These are phyloP conservation scores for Neonectria ditissima DNA, from an alignment of 2,329 filamentous ascomycete genomes.

Conservation along the genomic window DNA sequence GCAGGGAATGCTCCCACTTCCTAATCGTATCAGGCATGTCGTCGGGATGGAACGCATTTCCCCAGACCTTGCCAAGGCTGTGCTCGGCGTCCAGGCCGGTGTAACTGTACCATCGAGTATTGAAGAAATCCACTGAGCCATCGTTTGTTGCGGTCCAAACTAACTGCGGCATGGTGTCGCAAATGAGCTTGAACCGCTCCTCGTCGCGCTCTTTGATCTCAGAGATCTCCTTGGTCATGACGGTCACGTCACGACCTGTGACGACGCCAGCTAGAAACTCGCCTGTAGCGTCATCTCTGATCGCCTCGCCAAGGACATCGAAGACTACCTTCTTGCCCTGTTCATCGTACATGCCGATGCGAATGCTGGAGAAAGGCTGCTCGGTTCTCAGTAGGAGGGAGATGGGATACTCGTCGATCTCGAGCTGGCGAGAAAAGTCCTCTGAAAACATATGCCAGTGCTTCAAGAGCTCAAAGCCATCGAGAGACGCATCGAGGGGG, in stretches of 20 bases:
- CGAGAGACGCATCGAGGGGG: conserved; percentile 54
- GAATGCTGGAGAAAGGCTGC: conserved; percentile 67
- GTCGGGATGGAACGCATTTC: conserved; percentile 75
- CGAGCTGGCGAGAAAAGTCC: conserved; percentile 71
- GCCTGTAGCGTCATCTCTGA: conserved; percentile 73
- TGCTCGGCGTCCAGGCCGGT: conserved; percentile 74
- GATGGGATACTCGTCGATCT: conserved; percentile 74
- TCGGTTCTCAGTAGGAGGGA: conserved; percentile 72
- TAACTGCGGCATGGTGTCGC: conserved; percentile 77
- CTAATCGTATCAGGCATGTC: conserved; percentile 68
- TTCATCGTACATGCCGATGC: conserved; percentile 72
- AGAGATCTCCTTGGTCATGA: conserved; percentile 75
- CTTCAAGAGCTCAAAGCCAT: conserved; percentile 68
- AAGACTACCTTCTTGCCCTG: conserved; percentile 66
- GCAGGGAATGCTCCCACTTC: conserved; percentile 72
- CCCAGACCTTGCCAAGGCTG: conserved; percentile 73
- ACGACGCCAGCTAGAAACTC: conserved; percentile 81
- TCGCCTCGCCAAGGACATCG: conserved; percentile 75
- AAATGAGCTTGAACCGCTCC: conserved; percentile 79
- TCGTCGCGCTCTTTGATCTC: conserved; percentile 78
- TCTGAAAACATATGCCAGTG: conserved; percentile 73
- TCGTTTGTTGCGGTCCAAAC: conserved; percentile 80
- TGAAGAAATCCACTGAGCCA: conserved; percentile 79
- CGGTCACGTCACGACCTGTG: conserved; percentile 78
- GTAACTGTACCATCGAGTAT: conserved; percentile 82